These are phyloP conservation scores for Pythium plurisporium DNA, from an alignment of 352 stramenopile species.

Conservation along the genomic window DNA sequence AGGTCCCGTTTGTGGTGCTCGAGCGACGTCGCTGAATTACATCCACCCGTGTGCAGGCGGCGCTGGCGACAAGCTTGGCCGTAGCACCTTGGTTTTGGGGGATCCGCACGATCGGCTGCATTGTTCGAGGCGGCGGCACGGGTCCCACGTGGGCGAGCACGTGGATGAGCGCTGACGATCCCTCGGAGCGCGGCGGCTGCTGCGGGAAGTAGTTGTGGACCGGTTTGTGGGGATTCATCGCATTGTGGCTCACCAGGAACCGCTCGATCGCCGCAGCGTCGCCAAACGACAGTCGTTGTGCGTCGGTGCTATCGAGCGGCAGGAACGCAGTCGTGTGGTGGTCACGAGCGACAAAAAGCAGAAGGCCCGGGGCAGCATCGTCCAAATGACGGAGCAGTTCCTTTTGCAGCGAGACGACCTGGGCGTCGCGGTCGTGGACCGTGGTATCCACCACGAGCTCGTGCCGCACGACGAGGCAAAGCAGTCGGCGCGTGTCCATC, in stretches of 20 bases:
- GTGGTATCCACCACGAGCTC: not conserved
- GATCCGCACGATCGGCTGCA: too few relatives aligned
- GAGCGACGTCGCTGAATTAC: not conserved
- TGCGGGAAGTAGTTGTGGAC: slow-evolving; percentile 4
- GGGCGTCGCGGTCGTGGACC: slow-evolving; percentile 2
- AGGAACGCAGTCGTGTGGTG: not conserved
- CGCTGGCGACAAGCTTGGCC: not conserved
- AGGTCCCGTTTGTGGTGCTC: not conserved
- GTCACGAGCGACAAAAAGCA: not conserved
- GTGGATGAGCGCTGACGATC: not conserved
- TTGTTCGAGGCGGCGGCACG: not conserved
- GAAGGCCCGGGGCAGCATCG: not conserved
- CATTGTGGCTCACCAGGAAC: not conserved
- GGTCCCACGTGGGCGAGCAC: not conserved
- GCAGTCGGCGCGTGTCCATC: slow-evolving; percentile 4
- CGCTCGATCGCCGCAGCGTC: not conserved
- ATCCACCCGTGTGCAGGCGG: not conserved
- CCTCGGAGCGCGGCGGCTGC: slow-evolving; percentile 2
- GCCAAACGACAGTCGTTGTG: not conserved
- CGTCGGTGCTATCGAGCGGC: not conserved
- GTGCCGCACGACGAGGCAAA: not conserved
- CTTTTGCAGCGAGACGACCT: not conserved
- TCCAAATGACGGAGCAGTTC: not conserved
- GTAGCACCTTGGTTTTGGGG: not conserved
- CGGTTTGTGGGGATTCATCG: not conserved